Evolutionary conservation across 805 yeast genomes (phyloP), one percentile per base, ranked within the genome.

Genomic region (Scheffersomyces coipomensis): DNA sequence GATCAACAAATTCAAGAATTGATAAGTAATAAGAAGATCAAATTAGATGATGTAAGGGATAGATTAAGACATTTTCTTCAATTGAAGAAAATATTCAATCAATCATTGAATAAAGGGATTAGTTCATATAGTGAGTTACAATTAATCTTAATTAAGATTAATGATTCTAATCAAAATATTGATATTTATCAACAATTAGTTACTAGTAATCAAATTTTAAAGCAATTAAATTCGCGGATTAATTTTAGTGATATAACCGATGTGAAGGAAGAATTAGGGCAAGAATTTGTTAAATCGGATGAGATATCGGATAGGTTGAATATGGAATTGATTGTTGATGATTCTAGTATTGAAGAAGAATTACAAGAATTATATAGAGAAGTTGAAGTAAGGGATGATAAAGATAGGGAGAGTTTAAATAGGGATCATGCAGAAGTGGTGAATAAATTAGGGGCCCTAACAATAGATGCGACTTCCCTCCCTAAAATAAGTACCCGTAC

Each of bases 151-250:
- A 35, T 45, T 19, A 65, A 64, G 44, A 66, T 69, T 13, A 57
- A 68, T 44, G 68, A 69, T 12, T 65, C 72, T 2, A 51, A 50
- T 21, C 39, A 56, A 13, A 68, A 67, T 41, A 41, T 48, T 1
- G 44, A 47, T 15, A 39, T 65, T 4, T 52, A 49, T 35, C 45
- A 51, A 13, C 58, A 63, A 12, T 48, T 68, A 39, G 44, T 48
- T 15, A 45, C 52, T 5, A 56, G 70, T 12, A 40, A 62, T 3
- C 37, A 40, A 2, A 52, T 55, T 5, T 56, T 69, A 42, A 42
- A 53, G 13, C 44, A 46, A 16, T 46, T 67, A 44, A 68, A 69
- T 40, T 34, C 47, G 6, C 46, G 52, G 25, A 44, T 65, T 4
- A 52, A 57, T 18, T 15, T 60, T 2, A 58, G 48, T 12, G 60